These are phyloP conservation scores for Neofusicoccum umdonicola DNA, from an alignment of 2,329 filamentous ascomycete genomes.

Conservation along the genomic window DNA sequence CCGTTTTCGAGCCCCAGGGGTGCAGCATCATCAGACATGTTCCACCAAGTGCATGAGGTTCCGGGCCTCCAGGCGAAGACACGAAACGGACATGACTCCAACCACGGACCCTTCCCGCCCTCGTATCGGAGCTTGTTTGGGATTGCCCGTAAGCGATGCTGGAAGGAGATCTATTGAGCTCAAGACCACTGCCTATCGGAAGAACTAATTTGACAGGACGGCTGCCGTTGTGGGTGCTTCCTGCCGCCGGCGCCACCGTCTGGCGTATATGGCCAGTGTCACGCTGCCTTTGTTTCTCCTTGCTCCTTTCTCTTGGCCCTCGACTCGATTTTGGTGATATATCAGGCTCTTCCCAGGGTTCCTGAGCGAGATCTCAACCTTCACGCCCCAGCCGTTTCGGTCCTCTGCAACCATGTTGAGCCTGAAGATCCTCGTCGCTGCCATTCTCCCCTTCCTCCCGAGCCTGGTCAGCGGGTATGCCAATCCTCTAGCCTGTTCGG, in stretches of 20 bases:
- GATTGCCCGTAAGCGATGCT: background rate
- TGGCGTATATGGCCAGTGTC: background rate
- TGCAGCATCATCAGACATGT: background rate
- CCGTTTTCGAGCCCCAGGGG: background rate
- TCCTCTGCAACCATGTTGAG: background rate
- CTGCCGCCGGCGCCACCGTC: background rate
- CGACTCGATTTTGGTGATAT: background rate
- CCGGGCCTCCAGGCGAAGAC: background rate
- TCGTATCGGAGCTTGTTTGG: background rate
- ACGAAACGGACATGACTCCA: background rate
- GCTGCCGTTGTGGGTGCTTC: background rate
- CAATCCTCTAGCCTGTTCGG: constrained; percentile 41
- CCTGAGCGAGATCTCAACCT: background rate
- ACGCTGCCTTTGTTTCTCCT: background rate
- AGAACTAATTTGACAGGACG: background rate
- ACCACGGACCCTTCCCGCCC: background rate
- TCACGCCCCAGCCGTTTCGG: background rate
- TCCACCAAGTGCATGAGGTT: constrained; percentile 10
- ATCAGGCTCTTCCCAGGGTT: background rate
- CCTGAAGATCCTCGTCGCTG: background rate
- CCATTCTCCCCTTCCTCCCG: background rate
- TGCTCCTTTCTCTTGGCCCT: background rate
- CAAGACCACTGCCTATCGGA: background rate
- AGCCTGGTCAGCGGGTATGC: constrained; percentile 31
- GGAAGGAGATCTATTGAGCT: background rate